Evolutionary conservation across 805 yeast genomes (phyloP).

Genomic region (Wickerhamiella sorbophila): DNA sequence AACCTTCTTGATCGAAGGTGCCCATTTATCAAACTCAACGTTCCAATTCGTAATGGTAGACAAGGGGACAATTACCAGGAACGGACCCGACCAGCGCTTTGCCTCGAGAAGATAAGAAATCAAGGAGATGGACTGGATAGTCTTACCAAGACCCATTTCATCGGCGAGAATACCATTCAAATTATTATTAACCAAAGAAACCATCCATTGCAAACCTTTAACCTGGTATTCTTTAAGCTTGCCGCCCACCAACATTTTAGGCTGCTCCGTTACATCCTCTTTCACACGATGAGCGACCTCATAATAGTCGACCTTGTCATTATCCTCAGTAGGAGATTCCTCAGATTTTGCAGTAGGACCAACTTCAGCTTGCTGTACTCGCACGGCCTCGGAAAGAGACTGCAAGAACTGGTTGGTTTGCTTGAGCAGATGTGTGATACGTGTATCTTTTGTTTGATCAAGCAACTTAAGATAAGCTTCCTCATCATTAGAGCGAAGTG

Average conservation of each 20-base stretch:
- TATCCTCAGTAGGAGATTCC: constrained; percentile 22
- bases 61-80: constrained; percentile 83
- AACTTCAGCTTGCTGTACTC: constrained; percentile 50
- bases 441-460: constrained; percentile 94
- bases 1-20: constrained; percentile 68
- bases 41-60: constrained; percentile 94
- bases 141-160: constrained; percentile 97
- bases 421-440: constrained; percentile 83
- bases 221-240: constrained; percentile 82
- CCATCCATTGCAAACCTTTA: constrained; percentile 98
- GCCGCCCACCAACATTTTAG: constrained; percentile 79
- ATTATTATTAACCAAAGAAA: constrained; percentile 81
- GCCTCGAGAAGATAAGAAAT: constrained; percentile 67
- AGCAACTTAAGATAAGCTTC: constrained; percentile 90
- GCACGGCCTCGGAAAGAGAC: constrained; percentile 80
- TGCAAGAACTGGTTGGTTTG: constrained; percentile 89
- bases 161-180: constrained; percentile 94
- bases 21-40: constrained; percentile 94
- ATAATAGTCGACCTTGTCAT: constrained; percentile 64
- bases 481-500: constrained; percentile 90
- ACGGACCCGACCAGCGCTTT: constrained; percentile 72
- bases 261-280: constrained; percentile 70
- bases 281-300: constrained; percentile 81
- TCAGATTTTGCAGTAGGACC: constrained; percentile 8
- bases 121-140: constrained; percentile 85